Conservation (phyloP, 306 rosid genomes). For the Trifolium repens region DNA sequence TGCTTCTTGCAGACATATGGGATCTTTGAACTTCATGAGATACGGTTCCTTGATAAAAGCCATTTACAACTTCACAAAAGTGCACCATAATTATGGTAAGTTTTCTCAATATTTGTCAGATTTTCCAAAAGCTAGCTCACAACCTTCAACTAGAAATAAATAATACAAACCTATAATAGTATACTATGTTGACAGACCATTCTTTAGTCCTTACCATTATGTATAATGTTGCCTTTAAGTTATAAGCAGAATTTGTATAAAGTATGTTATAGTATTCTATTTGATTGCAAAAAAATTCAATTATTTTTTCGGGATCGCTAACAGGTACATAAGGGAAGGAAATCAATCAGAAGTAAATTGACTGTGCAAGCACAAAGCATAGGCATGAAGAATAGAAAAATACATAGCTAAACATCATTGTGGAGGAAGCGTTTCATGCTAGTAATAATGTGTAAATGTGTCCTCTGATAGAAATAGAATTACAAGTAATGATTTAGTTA, state of each 20-base stretch:
- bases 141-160: background rate
- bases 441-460: slow-evolving; percentile 17
- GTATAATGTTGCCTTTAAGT: slow-evolving; percentile 3
- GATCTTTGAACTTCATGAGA: slow-evolving; percentile 67
- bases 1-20: slow-evolving; percentile 74
- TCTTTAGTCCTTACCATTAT: background rate
- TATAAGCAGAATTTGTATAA: background rate
- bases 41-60: slow-evolving; percentile 78
- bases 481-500: slow-evolving; percentile 15
- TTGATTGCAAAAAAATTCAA: background rate
- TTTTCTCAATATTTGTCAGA: slow-evolving; percentile 12
- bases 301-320: background rate
- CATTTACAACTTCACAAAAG: slow-evolving; percentile 65
- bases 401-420: slow-evolving; percentile 22
- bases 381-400: slow-evolving; percentile 22
- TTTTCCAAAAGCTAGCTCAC: slow-evolving; percentile 17
- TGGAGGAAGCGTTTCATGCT: slow-evolving; percentile 4
- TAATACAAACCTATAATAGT: background rate
- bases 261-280: too few relatives aligned
- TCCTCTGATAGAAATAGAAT: slow-evolving; percentile 32
- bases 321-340: slow-evolving; percentile 49
- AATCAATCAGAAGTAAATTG: slow-evolving; percentile 18
- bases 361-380: slow-evolving; percentile 20
- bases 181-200: slow-evolving; percentile 1
- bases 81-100: slow-evolving; percentile 83